Conservation (phyloP, 2,329 filamentous ascomycete species). For the Orbilia javanica region DNA sequence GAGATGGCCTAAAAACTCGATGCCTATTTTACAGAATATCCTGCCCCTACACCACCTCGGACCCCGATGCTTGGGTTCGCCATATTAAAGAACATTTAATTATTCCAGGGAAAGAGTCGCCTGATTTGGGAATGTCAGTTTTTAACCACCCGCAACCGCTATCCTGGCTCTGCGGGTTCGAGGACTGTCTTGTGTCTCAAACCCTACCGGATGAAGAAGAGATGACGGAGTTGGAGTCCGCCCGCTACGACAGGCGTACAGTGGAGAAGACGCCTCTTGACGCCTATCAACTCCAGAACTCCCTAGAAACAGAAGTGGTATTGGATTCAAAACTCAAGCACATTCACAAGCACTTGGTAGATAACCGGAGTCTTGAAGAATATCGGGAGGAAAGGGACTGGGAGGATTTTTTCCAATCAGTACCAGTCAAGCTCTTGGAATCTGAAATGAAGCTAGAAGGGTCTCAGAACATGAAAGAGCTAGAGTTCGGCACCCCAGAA, state of each 20-base stretch:
- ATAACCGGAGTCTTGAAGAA: not conserved
- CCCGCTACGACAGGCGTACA: not conserved
- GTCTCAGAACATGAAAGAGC: not conserved
- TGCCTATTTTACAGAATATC: not conserved
- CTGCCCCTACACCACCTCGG: not conserved
- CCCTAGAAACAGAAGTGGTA: not conserved
- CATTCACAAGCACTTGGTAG: conserved; percentile 5
- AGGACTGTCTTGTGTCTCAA: not conserved
- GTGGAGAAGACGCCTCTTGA: not conserved
- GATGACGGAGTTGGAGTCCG: not conserved
- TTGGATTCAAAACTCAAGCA: conserved; percentile 3
- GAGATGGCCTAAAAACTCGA: not conserved
- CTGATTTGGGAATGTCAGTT: not conserved
- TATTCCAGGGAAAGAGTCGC: not conserved
- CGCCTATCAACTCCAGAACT: not conserved
- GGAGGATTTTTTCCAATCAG: not conserved
- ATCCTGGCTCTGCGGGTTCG: not conserved
- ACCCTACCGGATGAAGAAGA: not conserved
- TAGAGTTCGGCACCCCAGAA: too few species aligned
- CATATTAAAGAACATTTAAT: conserved; percentile 25
- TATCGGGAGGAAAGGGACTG: not conserved
- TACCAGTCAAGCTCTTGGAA: not conserved
- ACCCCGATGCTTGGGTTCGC: not conserved
- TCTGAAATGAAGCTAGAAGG: not conserved
- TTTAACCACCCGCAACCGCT: not conserved